Percentiles rank a stretch among this genome's conserved stretches.
These are phyloP conservation scores for Holtermannia corniformis DNA, from an alignment of 768 basidiomycete species.

Conservation along the genomic window DNA sequence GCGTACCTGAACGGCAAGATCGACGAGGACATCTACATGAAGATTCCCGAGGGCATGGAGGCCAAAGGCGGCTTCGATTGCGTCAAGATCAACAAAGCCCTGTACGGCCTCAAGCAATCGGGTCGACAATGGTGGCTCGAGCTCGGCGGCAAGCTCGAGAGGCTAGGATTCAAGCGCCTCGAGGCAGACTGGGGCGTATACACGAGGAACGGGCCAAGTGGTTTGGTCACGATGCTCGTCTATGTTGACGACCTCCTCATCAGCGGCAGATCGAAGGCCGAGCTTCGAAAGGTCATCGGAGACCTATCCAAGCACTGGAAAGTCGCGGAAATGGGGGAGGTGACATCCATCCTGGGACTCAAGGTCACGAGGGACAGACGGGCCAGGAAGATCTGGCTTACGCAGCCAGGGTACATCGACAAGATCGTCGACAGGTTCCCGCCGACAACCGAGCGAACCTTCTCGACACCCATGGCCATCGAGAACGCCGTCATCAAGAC, in stretches of 20 bases:
- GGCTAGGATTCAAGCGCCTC: conserved; percentile 9
- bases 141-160: too few relatives aligned
- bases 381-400: too few relatives aligned
- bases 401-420: too few relatives aligned
- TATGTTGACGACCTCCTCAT: too few relatives aligned
- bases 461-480: too few relatives aligned
- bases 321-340: conserved; percentile 9
- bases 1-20: conserved; percentile 11
- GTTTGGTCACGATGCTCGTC: background rate
- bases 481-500: too few relatives aligned
- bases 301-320: conserved; percentile 6
- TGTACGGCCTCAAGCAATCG: too few relatives aligned
- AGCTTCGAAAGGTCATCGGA: conserved; percentile 1
- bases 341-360: too few relatives aligned
- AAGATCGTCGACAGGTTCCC: too few relatives aligned
- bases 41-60: conserved; percentile 1
- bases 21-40: conserved; percentile 6
- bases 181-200: conserved; percentile 19
- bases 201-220: background rate
- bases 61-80: background rate
- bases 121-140: too few relatives aligned
- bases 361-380: too few relatives aligned
- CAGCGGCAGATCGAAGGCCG: background rate
- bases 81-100: background rate
- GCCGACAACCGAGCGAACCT: too few relatives aligned